Percentiles rank a stretch among this genome's conserved stretches.
phyloP scores from a whole-genome alignment of 495 filamentous ascomycete species.

The Penicillium parvum region DNA sequence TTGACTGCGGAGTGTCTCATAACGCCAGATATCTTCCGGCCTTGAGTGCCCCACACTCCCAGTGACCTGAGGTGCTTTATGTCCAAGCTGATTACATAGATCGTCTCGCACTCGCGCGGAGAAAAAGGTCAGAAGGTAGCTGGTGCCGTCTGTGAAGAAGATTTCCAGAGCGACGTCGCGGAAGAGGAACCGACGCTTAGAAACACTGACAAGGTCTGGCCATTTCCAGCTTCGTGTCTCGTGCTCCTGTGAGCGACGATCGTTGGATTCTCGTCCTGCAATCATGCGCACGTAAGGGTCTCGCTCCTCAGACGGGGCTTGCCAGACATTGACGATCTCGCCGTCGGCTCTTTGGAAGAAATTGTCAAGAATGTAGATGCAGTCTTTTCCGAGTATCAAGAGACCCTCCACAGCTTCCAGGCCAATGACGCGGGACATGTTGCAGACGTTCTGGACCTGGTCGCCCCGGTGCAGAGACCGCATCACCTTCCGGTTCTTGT shows the following conservation, averaged over 20 bases:
- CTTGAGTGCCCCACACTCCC: conserved; percentile 48
- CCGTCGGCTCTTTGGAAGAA: conserved; percentile 92
- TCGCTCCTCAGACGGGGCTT: conserved; percentile 86
- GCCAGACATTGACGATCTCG: conserved; percentile 92
- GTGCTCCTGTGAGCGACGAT: conserved; percentile 60
- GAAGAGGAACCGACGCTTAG: conserved; percentile 91
- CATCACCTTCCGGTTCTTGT: conserved; percentile 97
- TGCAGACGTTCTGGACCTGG: conserved; percentile 89
- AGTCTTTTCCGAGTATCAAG: conserved; percentile 86
- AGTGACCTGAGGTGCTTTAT: conserved; percentile 72
- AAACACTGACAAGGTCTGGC: conserved; percentile 93
- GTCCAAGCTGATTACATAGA: conserved; percentile 65
- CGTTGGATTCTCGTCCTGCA: conserved; percentile 65
- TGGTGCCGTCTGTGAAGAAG: conserved; percentile 94
- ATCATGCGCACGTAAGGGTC: conserved; percentile 95
- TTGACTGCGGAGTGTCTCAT: conserved; percentile 76
- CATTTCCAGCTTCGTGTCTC: conserved; percentile 89
- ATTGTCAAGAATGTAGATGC: conserved; percentile 89
- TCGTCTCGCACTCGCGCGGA: conserved; percentile 70
- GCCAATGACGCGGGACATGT: conserved; percentile 89
- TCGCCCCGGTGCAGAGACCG: conserved; percentile 87
- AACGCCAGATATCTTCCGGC: conserved; percentile 75
- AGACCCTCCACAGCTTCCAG: conserved; percentile 90
- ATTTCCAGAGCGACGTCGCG: conserved; percentile 92
- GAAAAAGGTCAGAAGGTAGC: conserved; percentile 84